Conservation (phyloP, 257 asterid species). For the Solanum virginianum region DNA sequence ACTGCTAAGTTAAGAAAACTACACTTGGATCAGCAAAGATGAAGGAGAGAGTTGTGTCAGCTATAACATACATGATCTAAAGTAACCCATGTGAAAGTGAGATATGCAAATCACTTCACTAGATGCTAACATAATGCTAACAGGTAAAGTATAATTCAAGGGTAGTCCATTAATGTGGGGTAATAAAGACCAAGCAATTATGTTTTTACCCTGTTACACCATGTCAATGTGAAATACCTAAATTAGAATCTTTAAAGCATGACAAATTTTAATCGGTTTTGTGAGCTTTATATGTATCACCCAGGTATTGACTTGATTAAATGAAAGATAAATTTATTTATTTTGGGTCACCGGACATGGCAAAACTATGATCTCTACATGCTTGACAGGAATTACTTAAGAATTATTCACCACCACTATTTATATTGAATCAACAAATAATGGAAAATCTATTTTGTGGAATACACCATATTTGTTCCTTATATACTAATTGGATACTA, state of each 20-base stretch:
- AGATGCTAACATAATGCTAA: neutral
- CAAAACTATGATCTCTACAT: too few species aligned
- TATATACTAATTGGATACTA: too few species aligned
- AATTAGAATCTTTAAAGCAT: neutral
- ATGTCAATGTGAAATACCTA: neutral
- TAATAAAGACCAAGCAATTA: neutral
- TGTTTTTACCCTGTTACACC: neutral
- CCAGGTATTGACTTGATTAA: neutral
- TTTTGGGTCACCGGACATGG: too few species aligned
- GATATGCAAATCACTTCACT: neutral
- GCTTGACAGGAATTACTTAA: too few species aligned
- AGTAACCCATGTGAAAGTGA: neutral
- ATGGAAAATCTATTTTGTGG: too few species aligned
- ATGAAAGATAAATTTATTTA: too few species aligned
- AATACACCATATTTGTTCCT: too few species aligned
- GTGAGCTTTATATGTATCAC: neutral
- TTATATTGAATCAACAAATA: too few species aligned
- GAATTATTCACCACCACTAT: too few species aligned
- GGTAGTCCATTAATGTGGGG: neutral
- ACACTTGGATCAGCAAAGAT: neutral
- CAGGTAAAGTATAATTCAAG: neutral
- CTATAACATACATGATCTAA: neutral
- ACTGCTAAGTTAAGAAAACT: neutral
- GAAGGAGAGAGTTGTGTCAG: neutral
- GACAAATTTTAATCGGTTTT: neutral